A percentile compares a stretch with the other conserved stretches of the same genome.
These are phyloP conservation scores for Teratosphaeria gauchensis DNA, from an alignment of 2,329 filamentous ascomycete genomes.

Conservation along the genomic window DNA sequence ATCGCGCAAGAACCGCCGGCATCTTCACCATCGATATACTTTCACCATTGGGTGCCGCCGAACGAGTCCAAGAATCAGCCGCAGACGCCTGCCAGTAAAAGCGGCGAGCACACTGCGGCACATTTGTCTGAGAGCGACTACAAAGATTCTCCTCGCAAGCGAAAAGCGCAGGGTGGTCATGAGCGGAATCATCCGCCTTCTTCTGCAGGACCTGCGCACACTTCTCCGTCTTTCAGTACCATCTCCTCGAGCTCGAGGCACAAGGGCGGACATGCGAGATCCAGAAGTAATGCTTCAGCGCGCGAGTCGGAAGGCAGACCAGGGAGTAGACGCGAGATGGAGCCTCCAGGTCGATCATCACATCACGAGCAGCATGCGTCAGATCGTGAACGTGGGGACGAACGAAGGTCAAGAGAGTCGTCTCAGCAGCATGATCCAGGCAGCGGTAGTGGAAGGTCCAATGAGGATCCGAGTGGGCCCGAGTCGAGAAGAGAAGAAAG, in stretches of 20 bases:
- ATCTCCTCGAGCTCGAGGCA: slow-evolving; percentile 43
- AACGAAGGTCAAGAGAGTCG: background rate
- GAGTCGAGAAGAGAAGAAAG: background rate
- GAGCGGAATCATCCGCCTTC: slow-evolving; percentile 42
- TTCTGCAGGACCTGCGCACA: slow-evolving; percentile 37
- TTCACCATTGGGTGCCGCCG: slow-evolving; percentile 88
- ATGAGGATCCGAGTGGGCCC: slow-evolving; percentile 1
- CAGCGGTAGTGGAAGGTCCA: background rate
- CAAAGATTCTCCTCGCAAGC: slow-evolving; percentile 73
- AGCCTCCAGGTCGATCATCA: slow-evolving; percentile 3
- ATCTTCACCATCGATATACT: slow-evolving; percentile 69
- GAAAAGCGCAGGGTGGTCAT: slow-evolving; percentile 57
- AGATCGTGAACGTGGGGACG: slow-evolving; percentile 3
- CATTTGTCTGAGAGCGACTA: slow-evolving; percentile 50
- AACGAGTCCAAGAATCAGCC: slow-evolving; percentile 53
- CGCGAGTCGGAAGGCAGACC: slow-evolving; percentile 13
- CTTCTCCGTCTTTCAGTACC: slow-evolving; percentile 43
- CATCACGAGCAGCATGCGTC: background rate
- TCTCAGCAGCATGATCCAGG: slow-evolving; percentile 1
- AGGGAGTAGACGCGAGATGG: slow-evolving; percentile 13
- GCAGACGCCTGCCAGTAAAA: slow-evolving; percentile 58
- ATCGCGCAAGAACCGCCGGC: slow-evolving; percentile 53
- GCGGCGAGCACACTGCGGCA: slow-evolving; percentile 34
- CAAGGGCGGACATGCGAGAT: slow-evolving; percentile 53
- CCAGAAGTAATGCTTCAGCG: slow-evolving; percentile 53